phyloP scores from a whole-genome alignment of 2,329 filamentous ascomycete species.

The Emydomyces testavorans region DNA sequence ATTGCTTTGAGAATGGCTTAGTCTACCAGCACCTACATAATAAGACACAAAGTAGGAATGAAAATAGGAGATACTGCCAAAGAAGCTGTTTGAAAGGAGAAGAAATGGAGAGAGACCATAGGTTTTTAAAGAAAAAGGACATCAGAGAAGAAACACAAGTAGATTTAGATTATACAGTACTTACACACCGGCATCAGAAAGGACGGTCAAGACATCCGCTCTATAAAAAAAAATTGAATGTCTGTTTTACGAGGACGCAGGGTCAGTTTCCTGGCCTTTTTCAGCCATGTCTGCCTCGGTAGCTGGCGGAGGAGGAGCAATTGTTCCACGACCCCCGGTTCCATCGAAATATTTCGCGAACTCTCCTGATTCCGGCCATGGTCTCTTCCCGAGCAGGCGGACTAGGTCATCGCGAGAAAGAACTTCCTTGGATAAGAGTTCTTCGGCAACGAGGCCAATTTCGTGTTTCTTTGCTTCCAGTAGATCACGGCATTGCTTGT shows the following conservation, averaged over 20 bases:
- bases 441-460: slow-evolving; percentile 81
- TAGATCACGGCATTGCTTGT: slow-evolving; percentile 77
- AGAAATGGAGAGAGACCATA: background rate
- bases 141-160: slow-evolving; percentile 5
- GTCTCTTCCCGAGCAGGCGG: slow-evolving; percentile 68
- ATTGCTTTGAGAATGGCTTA: background rate
- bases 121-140: background rate
- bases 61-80: slow-evolving; percentile 1
- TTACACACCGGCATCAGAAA: background rate
- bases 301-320: slow-evolving; percentile 16
- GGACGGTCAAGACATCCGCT: background rate
- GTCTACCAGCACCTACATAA: slow-evolving; percentile 1
- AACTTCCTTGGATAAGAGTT: slow-evolving; percentile 83
- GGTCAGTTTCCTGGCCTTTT: background rate
- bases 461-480: slow-evolving; percentile 77
- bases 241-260: slow-evolving; percentile 2
- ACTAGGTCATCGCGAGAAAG: slow-evolving; percentile 86
- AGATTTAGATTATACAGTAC: slow-evolving; percentile 11
- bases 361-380: slow-evolving; percentile 74
- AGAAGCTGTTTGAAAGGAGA: background rate
- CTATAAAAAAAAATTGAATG: background rate
- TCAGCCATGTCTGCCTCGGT: slow-evolving; percentile 10
- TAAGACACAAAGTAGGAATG: slow-evolving; percentile 7
- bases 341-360: slow-evolving; percentile 87
- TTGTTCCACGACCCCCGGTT: slow-evolving; percentile 29